Base-by-base conservation (phyloP, 2,329 filamentous ascomycete genomes). In the Pestalotiopsis sp. region DNA sequence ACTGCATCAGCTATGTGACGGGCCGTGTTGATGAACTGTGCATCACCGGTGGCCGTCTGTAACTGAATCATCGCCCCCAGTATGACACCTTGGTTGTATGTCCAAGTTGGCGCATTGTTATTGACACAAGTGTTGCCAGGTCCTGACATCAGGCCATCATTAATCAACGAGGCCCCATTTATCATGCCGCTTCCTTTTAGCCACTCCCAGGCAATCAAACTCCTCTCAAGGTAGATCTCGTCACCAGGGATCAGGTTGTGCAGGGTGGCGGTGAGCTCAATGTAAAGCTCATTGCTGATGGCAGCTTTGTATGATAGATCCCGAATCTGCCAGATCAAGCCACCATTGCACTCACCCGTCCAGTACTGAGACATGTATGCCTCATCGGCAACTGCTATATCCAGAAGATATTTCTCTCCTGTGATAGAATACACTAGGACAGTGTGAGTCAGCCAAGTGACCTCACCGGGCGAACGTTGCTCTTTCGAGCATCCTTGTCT, bases 71-170 rank as follows among this genome's bases (percentile, higher is more conserved):
- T 82, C 0, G 84, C 89, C 13, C 86, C 82, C 6, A 91, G 83
- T 25, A 91, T 82, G 1, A 91, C 87, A 9, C 89, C 89, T 76
- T 91, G 89, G 72, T 78, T 80, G 73, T 86, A 86, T 45, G 83
- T 76, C 77, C 89, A 91, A n/a, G 72, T 73, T 4, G 74, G 65
- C 27, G 67, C 66, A 12, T 71, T 71, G 59, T 78, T 59, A 80
- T 84, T 27, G 20, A 71, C 67, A 68, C 77, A 78, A 9, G 68
- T 27, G 23, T 59, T 14, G 36, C 63, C 63, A 12, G 12, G 12
- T 11, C 78, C 78, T 0, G 71, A 70, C 17, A 80, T 79, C 62
- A 84, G 74, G n/a, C 82, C 83, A 72, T 85, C 83, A 69, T 84
- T 84, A 71, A 84, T 72, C 3, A 83, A 75, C 12, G 72, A 72